phyloP scores from a whole-genome alignment of 805 yeast species.

The Yamadazyma endophytica region DNA sequence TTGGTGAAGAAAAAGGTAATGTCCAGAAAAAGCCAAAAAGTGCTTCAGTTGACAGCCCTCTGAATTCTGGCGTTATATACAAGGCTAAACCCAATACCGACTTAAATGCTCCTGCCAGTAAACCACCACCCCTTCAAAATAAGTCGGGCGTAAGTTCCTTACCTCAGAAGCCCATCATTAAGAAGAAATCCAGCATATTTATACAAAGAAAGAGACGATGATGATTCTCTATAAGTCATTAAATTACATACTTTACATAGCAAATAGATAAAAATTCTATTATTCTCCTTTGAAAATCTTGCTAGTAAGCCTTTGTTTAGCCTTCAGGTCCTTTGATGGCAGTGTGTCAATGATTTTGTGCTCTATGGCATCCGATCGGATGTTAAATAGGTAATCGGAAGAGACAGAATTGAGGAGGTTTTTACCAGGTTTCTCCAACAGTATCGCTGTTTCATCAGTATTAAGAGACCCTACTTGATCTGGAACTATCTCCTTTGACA shows the following conservation, averaged over 20 bases:
- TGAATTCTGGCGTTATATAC: no score
- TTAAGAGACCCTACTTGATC: slow-evolving; percentile 3
- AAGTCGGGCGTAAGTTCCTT: slow-evolving; percentile 1
- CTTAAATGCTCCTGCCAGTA: no score
- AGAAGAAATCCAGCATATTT: slow-evolving; percentile 6
- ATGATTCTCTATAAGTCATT: no score
- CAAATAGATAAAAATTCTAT: no score
- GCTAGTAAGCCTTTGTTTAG: not conserved
- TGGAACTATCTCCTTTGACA: slow-evolving; percentile 2
- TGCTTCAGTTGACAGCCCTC: no score
- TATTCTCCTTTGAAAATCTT: slow-evolving; percentile 9
- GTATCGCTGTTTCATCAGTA: not conserved
- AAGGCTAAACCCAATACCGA: no score
- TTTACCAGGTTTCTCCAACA: slow-evolving; percentile 2
- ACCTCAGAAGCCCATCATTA: slow-evolving; percentile 3
- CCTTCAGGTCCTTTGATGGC: not conserved
- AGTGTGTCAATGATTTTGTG: slow-evolving; percentile 5
- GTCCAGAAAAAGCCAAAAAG: no score
- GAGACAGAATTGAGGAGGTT: slow-evolving; percentile 1
- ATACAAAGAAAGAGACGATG: slow-evolving; percentile 5
- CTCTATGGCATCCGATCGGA: slow-evolving; percentile 12
- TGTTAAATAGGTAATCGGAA: slow-evolving; percentile 9
- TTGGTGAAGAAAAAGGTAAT: no score
- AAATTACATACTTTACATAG: no score
- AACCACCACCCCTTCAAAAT: slow-evolving; percentile 1